phyloP scores from a whole-genome alignment of 345 rosid species.

The Euphorbia pulcherrima region DNA sequence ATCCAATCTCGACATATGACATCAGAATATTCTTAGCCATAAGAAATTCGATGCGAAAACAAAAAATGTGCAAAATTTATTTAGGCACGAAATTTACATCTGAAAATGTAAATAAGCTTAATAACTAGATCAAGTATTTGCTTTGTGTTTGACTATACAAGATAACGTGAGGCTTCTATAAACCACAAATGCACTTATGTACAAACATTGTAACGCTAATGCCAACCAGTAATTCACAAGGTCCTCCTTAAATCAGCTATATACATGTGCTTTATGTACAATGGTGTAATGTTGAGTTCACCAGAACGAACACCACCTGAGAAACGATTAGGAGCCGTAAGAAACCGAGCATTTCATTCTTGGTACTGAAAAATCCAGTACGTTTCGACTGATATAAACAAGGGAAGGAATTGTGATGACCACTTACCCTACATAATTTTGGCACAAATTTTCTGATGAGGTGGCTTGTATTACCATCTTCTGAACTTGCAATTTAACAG shows the following conservation, averaged over 20 bases:
- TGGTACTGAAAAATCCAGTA: not conserved
- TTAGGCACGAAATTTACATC: no score
- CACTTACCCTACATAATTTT: slow-evolving; percentile 96
- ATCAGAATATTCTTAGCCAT: no score
- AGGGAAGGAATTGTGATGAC: slow-evolving; percentile 14
- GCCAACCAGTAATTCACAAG: not conserved
- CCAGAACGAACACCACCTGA: slow-evolving; percentile 99
- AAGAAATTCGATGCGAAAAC: no score
- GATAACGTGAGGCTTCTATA: not conserved
- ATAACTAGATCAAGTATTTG: not conserved
- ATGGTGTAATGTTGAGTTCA: slow-evolving; percentile 19
- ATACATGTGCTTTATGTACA: slow-evolving; percentile 15
- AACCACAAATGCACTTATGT: not conserved
- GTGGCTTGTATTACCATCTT: slow-evolving; percentile 82
- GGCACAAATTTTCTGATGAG: slow-evolving; percentile 91
- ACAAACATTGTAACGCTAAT: slow-evolving; percentile 2
- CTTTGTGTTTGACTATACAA: slow-evolving; percentile 1
- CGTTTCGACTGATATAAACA: not conserved
- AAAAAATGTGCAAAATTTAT: no score
- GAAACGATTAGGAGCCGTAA: not conserved
- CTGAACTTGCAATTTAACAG: slow-evolving; percentile 93
- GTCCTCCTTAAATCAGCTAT: slow-evolving; percentile 1
- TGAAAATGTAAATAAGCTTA: not conserved
- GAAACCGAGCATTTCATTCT: not conserved
- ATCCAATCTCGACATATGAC: no score